Conservation (phyloP, 192 early-diverging fungal species). For the Coemansia sp. region DNA sequence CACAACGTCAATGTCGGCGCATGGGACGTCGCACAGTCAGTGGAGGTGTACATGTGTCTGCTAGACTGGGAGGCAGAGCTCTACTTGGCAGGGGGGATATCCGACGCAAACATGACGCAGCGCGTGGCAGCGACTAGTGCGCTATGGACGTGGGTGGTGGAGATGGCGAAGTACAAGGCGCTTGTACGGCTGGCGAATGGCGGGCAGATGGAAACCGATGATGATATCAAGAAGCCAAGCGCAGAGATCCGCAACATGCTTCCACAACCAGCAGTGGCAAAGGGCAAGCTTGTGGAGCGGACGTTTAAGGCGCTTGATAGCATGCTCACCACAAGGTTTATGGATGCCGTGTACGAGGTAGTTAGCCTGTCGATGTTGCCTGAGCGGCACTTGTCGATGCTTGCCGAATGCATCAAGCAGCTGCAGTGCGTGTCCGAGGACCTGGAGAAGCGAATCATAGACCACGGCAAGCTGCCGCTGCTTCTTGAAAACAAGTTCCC, state of each 20-base stretch:
- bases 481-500: conserved; percentile 45
- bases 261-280: conserved; percentile 22
- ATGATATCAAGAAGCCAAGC: conserved; percentile 12
- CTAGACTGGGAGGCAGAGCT: conserved; percentile 49
- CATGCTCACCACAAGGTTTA: conserved; percentile 22
- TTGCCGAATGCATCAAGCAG: conserved; percentile 37
- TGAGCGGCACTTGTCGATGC: conserved; percentile 38
- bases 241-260: conserved; percentile 28
- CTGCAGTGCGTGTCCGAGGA: conserved; percentile 26
- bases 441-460: conserved; percentile 25
- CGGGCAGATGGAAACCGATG: conserved; percentile 24
- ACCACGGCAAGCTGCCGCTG: conserved; percentile 17
- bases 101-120: conserved; percentile 32
- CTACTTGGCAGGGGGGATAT: conserved; percentile 33
- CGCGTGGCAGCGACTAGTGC: conserved; percentile 22
- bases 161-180: conserved; percentile 42
- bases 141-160: conserved; percentile 50
- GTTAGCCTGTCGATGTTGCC: conserved; percentile 31
- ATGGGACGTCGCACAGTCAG: conserved; percentile 35
- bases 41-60: conserved; percentile 31
- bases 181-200: conserved; percentile 35
- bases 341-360: conserved; percentile 27
- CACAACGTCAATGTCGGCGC: conserved; percentile 41
- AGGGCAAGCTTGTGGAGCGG: conserved; percentile 35
- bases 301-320: conserved; percentile 41